Conservation (phyloP, 495 filamentous ascomycete species). For the Neurospora tetrasperma region DNA sequence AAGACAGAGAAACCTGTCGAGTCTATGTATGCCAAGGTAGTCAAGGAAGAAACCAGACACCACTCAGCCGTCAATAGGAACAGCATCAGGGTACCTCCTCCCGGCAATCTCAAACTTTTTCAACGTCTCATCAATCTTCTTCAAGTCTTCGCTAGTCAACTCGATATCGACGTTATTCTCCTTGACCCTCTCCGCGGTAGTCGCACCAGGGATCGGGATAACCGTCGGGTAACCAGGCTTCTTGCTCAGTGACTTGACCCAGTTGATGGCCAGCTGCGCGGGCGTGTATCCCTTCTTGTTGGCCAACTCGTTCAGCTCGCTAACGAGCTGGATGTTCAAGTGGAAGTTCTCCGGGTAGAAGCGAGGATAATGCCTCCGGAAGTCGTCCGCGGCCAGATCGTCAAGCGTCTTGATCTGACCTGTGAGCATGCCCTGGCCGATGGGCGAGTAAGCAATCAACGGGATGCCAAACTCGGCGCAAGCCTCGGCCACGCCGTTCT, state of each 20-base stretch:
- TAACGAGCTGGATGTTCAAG: conserved; percentile 61
- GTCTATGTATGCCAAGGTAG: not conserved
- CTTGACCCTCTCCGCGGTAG: conserved; percentile 28
- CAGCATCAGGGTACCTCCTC: conserved; percentile 22
- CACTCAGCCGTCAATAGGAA: not conserved
- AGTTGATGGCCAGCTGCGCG: conserved; percentile 66
- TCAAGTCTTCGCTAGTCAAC: conserved; percentile 33
- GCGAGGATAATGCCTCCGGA: conserved; percentile 43
- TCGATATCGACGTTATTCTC: conserved; percentile 38
- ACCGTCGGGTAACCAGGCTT: conserved; percentile 41
- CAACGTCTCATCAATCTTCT: conserved; percentile 32
- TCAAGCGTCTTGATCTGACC: conserved; percentile 52
- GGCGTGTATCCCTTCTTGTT: conserved; percentile 56
- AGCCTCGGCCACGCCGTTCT: conserved; percentile 53
- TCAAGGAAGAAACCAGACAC: not conserved
- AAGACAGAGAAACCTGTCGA: not conserved
- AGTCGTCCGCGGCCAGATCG: conserved; percentile 53
- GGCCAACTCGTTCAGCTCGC: conserved; percentile 55
- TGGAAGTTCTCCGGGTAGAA: conserved; percentile 62
- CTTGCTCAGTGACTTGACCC: conserved; percentile 52
- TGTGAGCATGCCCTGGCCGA: conserved; percentile 48
- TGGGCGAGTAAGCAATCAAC: conserved; percentile 47
- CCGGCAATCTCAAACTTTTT: conserved; percentile 27
- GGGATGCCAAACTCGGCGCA: conserved; percentile 67
- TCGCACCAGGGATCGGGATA: conserved; percentile 72